phyloP scores from a whole-genome alignment of 257 asterid genomes.

The Salvia splendens region DNA sequence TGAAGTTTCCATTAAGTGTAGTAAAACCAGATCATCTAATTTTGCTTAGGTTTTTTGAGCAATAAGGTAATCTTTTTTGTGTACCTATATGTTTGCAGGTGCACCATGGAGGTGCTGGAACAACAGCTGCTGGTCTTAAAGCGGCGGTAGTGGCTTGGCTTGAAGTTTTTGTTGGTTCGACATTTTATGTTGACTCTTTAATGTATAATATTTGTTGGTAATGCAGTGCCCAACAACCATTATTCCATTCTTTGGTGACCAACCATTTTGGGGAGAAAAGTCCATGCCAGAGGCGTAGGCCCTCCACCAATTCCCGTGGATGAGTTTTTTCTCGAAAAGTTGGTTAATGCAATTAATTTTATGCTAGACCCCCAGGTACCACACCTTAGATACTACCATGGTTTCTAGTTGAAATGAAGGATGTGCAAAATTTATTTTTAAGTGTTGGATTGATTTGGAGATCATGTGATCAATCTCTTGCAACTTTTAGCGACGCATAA shows the following conservation, averaged over 20 bases:
- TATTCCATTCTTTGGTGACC: conserved; percentile 94
- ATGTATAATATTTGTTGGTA: not conserved
- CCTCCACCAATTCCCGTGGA: conserved; percentile 89
- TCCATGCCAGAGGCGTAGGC: conserved; percentile 82
- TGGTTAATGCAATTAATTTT: conserved; percentile 66
- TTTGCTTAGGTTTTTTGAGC: conserved; percentile 7
- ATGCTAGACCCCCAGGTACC: conserved; percentile 88
- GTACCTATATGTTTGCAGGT: conserved; percentile 54
- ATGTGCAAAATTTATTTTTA: not conserved
- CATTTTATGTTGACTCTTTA: conserved; percentile 17
- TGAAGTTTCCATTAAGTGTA: not conserved
- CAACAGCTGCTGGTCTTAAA: conserved; percentile 97
- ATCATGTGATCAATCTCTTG: conserved; percentile 1
- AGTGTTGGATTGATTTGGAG: not conserved
- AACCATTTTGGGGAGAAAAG: conserved; percentile 97
- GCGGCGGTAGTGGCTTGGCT: conserved; percentile 66
- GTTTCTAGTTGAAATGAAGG: not conserved
- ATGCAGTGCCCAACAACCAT: conserved; percentile 87
- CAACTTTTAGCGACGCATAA: not conserved
- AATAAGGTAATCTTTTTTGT: conserved; percentile 1
- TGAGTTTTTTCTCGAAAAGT: conserved; percentile 69
- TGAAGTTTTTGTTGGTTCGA: not conserved
- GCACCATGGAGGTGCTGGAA: conserved; percentile 99
- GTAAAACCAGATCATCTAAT: not conserved
- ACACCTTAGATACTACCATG: not conserved